These are phyloP conservation scores for Trichoderma lentiforme DNA, from an alignment of 2,329 filamentous ascomycete species.

Conservation along the genomic window DNA sequence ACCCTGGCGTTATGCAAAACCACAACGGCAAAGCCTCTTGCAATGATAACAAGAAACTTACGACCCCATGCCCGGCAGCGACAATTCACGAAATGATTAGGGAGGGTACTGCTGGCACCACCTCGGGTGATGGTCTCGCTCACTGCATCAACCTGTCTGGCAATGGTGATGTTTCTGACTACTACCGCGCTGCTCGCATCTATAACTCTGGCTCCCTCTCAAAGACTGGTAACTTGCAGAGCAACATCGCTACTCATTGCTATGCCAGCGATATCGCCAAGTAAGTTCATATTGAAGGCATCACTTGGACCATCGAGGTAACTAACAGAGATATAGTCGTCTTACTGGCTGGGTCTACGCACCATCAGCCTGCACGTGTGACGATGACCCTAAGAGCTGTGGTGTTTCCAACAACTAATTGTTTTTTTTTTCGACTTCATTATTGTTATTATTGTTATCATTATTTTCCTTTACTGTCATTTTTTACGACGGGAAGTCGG, in stretches of 20 bases:
- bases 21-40: slow-evolving; percentile 38
- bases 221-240: slow-evolving; percentile 21
- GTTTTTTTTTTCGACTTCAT: neutral
- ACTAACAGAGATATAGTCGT: slow-evolving; percentile 19
- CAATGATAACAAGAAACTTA: slow-evolving; percentile 26
- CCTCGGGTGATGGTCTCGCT: slow-evolving; percentile 40
- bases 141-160: slow-evolving; percentile 16
- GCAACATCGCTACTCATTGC: slow-evolving; percentile 22
- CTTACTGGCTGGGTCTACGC: slow-evolving; percentile 25
- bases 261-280: slow-evolving; percentile 25
- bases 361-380: slow-evolving; percentile 23
- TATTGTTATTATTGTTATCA: neutral
- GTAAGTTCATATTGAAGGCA: neutral
- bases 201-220: slow-evolving; percentile 26
- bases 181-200: slow-evolving; percentile 24
- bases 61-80: slow-evolving; percentile 28
- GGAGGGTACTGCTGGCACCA: slow-evolving; percentile 43
- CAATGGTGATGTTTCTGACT: slow-evolving; percentile 13
- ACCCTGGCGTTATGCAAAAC: slow-evolving; percentile 42
- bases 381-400: slow-evolving; percentile 18
- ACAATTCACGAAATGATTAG: slow-evolving; percentile 32
- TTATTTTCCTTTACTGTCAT: neutral
- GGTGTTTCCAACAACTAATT: neutral
- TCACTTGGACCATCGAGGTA: neutral
- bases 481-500: neutral